phyloP scores from a whole-genome alignment of 73 alveolate genomes.

The Paramecium pentaurelia region DNA sequence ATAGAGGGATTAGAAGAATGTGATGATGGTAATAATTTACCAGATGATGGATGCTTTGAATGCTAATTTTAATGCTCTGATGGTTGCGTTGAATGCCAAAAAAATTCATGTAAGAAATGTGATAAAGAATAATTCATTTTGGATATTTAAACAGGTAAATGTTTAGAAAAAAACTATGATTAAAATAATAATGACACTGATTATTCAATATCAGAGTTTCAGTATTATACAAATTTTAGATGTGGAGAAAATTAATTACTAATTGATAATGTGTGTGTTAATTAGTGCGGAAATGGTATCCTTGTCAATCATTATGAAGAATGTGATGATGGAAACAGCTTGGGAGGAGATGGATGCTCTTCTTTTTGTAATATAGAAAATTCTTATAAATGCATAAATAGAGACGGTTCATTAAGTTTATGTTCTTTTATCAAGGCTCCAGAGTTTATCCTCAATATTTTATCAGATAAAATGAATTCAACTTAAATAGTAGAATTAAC shows the following conservation, averaged over 20 bases:
- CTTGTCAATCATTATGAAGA: background rate
- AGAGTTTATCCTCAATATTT: background rate
- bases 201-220: no score
- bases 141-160: background rate
- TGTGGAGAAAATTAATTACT: background rate
- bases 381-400: background rate
- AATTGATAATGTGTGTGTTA: background rate
- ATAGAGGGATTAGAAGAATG: background rate
- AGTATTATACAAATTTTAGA: background rate
- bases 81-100: background rate
- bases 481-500: background rate
- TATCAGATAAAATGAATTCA: background rate
- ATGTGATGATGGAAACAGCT: background rate
- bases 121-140: background rate
- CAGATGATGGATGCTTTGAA: background rate
- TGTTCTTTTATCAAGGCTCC: background rate
- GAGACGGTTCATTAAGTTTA: background rate
- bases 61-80: background rate
- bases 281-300: background rate
- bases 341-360: background rate
- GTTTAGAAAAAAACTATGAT: background rate
- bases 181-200: background rate
- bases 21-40: background rate
- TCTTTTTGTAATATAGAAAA: background rate
- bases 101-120: background rate